Percentiles rank a stretch among this genome's conserved stretches.
phyloP scores from a whole-genome alignment of 306 rosid genomes.

The Castanea crenata region DNA sequence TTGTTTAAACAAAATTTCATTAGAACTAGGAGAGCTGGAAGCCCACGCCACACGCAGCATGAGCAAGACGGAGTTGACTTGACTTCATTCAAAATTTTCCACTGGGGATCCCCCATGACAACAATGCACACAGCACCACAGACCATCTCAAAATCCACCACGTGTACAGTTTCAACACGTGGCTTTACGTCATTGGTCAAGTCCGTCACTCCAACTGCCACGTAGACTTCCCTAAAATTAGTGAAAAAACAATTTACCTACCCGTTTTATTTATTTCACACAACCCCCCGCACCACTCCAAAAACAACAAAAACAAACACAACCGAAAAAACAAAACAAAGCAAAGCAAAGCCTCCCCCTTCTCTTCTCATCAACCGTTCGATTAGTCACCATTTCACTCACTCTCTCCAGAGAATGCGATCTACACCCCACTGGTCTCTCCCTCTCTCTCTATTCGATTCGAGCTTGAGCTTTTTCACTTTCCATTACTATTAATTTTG shows the following conservation, averaged over 20 bases:
- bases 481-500: no score
- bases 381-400: no score
- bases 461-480: no score
- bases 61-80: background rate
- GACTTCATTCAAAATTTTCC: background rate
- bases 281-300: slow-evolving; percentile 4
- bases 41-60: no score
- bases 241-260: background rate
- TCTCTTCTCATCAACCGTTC: no score
- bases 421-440: background rate
- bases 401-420: no score
- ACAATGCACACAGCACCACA: slow-evolving; percentile 37
- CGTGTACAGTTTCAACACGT: slow-evolving; percentile 31
- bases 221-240: slow-evolving; percentile 29
- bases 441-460: background rate
- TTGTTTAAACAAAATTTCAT: no score
- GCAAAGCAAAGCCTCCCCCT: no score
- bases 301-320: background rate
- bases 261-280: background rate
- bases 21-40: no score
- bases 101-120: background rate
- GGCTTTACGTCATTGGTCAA: background rate
- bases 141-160: slow-evolving; percentile 33
- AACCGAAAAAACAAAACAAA: background rate
- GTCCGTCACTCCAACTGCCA: slow-evolving; percentile 8